Evolutionary conservation across 75 land plant species (phyloP).

Genomic region (Selaginella tamariscina): DNA sequence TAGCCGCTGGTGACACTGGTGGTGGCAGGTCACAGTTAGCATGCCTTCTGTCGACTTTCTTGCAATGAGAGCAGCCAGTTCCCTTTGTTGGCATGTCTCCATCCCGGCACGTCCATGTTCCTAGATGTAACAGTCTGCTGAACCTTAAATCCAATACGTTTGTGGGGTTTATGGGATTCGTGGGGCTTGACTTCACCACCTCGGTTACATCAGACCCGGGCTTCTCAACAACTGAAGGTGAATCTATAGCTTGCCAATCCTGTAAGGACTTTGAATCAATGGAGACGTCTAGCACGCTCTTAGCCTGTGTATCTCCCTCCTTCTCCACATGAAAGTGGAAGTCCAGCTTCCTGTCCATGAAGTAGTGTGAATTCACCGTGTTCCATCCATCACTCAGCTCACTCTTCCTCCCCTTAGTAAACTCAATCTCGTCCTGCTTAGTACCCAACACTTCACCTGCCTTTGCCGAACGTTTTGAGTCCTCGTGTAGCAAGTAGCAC

Average conservation of each 20-base stretch:
- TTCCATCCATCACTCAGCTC: background rate
- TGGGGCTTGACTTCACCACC: background rate
- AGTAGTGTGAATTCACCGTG: slow-evolving; percentile 1
- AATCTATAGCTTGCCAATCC: slow-evolving; percentile 3
- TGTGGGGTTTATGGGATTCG: background rate
- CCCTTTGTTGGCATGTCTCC: slow-evolving; percentile 69
- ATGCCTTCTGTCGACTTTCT: slow-evolving; percentile 46
- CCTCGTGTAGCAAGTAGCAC: slow-evolving; percentile 6
- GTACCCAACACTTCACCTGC: too few relatives aligned
- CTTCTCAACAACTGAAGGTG: background rate
- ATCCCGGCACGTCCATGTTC: slow-evolving; percentile 30
- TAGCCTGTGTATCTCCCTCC: too few relatives aligned
- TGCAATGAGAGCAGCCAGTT: slow-evolving; percentile 67
- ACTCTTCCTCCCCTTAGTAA: background rate
- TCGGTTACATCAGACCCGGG: background rate
- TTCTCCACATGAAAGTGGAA: background rate
- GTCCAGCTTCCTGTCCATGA: slow-evolving; percentile 2
- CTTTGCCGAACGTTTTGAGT: background rate
- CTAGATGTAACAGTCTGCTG: background rate
- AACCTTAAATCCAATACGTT: background rate
- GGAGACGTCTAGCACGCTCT: too few relatives aligned
- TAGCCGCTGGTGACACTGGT: slow-evolving; percentile 13
- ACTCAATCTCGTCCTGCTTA: background rate
- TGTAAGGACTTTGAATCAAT: too few relatives aligned
- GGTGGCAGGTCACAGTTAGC: slow-evolving; percentile 90